Base-by-base conservation (phyloP, 352 stramenopile genomes). In the Phytophthora hybrid region DNA sequence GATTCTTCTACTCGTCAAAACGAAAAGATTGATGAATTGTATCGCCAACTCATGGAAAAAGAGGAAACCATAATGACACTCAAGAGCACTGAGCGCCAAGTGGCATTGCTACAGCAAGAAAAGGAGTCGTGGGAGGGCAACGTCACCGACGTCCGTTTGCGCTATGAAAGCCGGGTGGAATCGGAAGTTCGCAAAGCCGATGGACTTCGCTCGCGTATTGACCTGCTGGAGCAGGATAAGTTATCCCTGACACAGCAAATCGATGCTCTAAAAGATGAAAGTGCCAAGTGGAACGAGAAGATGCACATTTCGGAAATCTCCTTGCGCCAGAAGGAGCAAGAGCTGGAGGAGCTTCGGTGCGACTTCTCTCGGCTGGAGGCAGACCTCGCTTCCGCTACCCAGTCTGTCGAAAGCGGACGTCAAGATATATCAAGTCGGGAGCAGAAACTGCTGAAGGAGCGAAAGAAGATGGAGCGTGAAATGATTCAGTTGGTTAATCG, bases 21-120 rank as follows among this genome's bases (percentile, higher is more conserved):
- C 9, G 73, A 75, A 6, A 86, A 87, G 59, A 80, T 92, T 52
- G 81, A 91, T 56, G 84, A 89, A 10, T 51, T 92, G 46, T 90
- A 90, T 32, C 66, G 75, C 19, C 74, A 91, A 10, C 63, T 93
- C 53, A 31, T 82, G 26, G 73, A 79, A 14, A 87, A 89, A 32
- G 86, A 93, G 5, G 77, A 81, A 16, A 63, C 58, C 5, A 81
- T 89, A 13, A 44, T 66, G 31, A 78, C 71, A 0, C 53, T 89
- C 8, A 82, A 87, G 61, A 79, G 56, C 16, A 62, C 73, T 8
- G 78, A 88, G 53, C 65, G 74, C 7, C 73, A 84, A 64, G 67
- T 87, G 26, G 54, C 44, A 18, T 66, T 81, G n/a, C 56, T 85
- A 19, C 68, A 86, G 47, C 71, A 85, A 52, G 69, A 90, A 39